phyloP scores from a whole-genome alignment of 129 eudicot genomes.

The Chrysanthemum seticuspe region DNA sequence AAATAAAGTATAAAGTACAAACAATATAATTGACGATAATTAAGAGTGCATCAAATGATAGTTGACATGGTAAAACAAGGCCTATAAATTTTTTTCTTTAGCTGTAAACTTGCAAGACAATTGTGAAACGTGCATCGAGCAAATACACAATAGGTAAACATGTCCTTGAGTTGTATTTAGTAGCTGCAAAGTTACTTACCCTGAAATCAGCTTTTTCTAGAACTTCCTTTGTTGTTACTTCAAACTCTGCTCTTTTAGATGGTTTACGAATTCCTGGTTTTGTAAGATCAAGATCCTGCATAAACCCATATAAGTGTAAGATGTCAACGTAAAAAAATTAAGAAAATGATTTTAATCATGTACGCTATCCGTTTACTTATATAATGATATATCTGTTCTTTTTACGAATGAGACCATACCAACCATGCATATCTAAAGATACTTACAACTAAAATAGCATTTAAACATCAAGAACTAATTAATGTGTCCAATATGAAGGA shows the following conservation, averaged over 20 bases:
- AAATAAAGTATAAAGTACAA: no score
- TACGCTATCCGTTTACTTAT: no score
- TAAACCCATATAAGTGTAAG: conserved; percentile 3
- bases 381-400: no score
- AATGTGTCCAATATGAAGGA: neutral
- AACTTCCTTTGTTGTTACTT: conserved; percentile 76
- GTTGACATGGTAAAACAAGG: no score
- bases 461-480: neutral
- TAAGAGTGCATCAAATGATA: no score
- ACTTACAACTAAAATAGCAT: neutral
- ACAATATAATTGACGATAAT: no score
- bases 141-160: neutral
- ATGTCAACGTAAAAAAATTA: neutral
- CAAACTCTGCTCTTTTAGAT: conserved; percentile 49
- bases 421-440: no score
- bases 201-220: conserved; percentile 85
- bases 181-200: conserved; percentile 41
- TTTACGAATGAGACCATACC: no score
- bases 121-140: no score
- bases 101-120: no score
- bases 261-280: conserved; percentile 69
- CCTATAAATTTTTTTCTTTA: no score
- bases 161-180: neutral
- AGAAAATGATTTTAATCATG: neutral
- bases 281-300: conserved; percentile 85